Percentiles rank a stretch among this genome's conserved stretches.
Conservation (phyloP, 2,329 filamentous ascomycete genomes). For the Pyrenophora seminiperda region DNA sequence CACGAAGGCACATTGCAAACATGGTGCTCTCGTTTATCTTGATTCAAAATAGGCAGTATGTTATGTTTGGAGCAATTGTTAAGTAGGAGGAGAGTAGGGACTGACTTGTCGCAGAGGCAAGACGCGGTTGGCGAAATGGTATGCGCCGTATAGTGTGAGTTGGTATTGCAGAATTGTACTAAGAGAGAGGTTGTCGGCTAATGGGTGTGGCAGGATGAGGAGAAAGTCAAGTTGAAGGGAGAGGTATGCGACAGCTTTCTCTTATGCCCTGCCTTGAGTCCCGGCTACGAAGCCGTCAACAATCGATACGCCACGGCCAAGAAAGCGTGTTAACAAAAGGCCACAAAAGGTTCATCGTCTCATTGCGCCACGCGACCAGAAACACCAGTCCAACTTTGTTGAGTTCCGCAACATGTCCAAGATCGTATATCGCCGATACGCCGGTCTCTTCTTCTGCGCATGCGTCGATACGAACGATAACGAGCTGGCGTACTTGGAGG, state of each 20-base stretch:
- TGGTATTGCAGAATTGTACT: not conserved
- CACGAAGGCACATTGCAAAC: constrained; percentile 20
- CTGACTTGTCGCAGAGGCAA: constrained; percentile 72
- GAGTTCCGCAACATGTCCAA: constrained; percentile 87
- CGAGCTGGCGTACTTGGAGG: constrained; percentile 94
- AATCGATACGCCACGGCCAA: not conserved
- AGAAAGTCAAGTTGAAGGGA: constrained; percentile 98
- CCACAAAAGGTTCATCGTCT: constrained; percentile 85
- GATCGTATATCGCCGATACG: constrained; percentile 96
- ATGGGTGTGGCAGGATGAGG: constrained; percentile 70
- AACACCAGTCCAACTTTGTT: constrained; percentile 99
- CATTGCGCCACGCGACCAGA: constrained; percentile 95
- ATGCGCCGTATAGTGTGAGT: constrained; percentile 85
- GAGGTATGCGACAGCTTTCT: constrained; percentile 64
- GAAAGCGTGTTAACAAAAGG: not conserved
- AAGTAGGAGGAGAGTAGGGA: not conserved
- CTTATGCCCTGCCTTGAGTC: not conserved
- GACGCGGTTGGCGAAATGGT: constrained; percentile 98
- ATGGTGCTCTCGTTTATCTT: constrained; percentile 84
- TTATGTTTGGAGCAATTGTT: not conserved
- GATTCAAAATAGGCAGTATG: constrained; percentile 85
- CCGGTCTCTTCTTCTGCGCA: constrained; percentile 97
- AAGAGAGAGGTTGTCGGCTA: constrained; percentile 17
- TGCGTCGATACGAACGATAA: constrained; percentile 99
- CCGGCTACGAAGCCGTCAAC: constrained; percentile 1